Percentiles rank a stretch among this genome's conserved stretches.
phyloP scores from a whole-genome alignment of 108 stramenopile genomes.

The Fragilaria crotonensis region DNA sequence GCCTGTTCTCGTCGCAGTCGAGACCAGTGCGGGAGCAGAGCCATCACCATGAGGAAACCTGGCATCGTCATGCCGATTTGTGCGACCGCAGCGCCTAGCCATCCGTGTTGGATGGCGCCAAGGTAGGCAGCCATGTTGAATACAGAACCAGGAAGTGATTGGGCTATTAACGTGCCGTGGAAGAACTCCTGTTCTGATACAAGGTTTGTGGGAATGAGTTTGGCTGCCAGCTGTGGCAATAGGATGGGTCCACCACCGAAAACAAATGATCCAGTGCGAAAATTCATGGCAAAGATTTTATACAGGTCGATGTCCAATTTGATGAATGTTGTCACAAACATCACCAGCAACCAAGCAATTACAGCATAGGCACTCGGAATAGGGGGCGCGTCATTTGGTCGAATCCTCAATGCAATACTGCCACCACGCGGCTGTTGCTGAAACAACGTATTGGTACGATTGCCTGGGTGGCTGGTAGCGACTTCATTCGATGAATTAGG shows the following conservation, averaged over 20 bases:
- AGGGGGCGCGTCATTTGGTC: no score
- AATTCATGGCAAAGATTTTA: neutral
- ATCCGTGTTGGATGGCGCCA: neutral
- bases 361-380: no score
- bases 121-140: neutral
- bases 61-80: neutral
- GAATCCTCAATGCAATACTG: no score
- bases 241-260: neutral
- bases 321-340: neutral
- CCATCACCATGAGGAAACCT: neutral
- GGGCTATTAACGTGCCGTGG: neutral
- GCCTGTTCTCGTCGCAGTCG: neutral
- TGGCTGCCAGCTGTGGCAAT: neutral
- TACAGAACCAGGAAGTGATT: neutral
- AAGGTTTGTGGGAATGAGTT: neutral
- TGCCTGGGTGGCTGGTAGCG: no score
- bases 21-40: neutral
- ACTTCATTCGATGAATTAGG: no score
- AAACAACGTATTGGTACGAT: no score
- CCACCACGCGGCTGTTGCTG: no score
- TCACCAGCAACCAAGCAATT: neutral
- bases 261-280: neutral
- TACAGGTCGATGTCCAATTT: neutral
- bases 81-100: neutral
- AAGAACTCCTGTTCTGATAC: neutral